Conservation (phyloP, 2,329 filamentous ascomycete genomes). For the Pseudocercospora fijiensis region DNA sequence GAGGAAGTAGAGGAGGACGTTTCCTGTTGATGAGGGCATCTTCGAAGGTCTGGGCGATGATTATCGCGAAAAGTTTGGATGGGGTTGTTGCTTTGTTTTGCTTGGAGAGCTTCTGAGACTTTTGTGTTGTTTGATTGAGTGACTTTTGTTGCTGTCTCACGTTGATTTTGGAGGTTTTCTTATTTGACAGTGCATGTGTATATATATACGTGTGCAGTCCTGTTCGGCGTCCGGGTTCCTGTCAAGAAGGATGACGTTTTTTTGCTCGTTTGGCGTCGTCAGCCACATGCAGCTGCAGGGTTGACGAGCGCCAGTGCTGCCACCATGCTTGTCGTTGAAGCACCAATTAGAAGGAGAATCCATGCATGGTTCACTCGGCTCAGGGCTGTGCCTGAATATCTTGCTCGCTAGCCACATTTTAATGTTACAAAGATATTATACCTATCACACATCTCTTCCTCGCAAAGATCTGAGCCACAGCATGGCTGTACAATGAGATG, state of each 20-base stretch:
- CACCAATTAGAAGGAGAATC: neutral
- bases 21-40: constrained; percentile 17
- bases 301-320: neutral
- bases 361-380: neutral
- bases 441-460: neutral
- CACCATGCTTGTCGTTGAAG: neutral
- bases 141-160: neutral
- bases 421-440: neutral
- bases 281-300: neutral
- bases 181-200: neutral
- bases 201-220: neutral
- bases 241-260: neutral
- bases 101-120: neutral
- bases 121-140: neutral
- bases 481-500: neutral
- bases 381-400: neutral
- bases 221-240: neutral
- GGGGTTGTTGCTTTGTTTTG: neutral
- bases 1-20: constrained; percentile 24
- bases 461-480: neutral
- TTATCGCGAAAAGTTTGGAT: neutral
- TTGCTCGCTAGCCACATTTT: neutral
- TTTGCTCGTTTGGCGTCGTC: neutral
- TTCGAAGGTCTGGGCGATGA: neutral
- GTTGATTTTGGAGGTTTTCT: neutral